These are phyloP conservation scores for Schizonepeta tenuifolia DNA, from an alignment of 257 asterid species.

Conservation along the genomic window DNA sequence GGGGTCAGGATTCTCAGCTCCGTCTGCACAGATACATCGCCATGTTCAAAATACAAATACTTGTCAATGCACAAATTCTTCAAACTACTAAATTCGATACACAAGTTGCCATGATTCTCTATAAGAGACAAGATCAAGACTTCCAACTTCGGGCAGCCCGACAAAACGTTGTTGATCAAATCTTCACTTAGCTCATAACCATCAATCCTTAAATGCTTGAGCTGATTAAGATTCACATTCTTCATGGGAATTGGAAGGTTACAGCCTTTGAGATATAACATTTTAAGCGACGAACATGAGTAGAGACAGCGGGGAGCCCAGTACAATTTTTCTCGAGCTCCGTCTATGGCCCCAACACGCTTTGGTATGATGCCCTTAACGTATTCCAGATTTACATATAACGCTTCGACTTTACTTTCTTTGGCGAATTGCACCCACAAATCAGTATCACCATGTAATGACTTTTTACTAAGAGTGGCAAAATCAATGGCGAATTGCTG, in stretches of 20 bases:
- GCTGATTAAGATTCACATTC: background rate
- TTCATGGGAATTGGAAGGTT: background rate
- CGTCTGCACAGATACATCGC: no score
- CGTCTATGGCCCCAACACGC: background rate
- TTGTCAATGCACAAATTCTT: background rate
- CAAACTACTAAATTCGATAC: background rate
- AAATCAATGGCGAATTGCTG: background rate
- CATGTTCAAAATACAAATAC: background rate
- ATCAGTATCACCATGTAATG: background rate
- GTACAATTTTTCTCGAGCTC: background rate
- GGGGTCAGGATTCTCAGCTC: constrained; percentile 2
- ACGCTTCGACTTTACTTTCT: background rate
- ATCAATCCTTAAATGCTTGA: background rate
- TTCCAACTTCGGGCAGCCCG: background rate
- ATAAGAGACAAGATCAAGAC: background rate
- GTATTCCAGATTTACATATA: background rate
- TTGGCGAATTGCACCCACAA: background rate
- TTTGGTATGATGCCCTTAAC: background rate
- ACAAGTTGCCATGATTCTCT: background rate
- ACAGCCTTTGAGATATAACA: background rate
- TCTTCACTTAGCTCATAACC: background rate
- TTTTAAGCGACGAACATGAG: background rate
- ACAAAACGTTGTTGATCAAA: background rate
- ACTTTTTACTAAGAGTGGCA: no score
- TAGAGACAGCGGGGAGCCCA: background rate